These are phyloP conservation scores for Mycogone perniciosa DNA, from an alignment of 2,329 filamentous ascomycete species.

Conservation along the genomic window DNA sequence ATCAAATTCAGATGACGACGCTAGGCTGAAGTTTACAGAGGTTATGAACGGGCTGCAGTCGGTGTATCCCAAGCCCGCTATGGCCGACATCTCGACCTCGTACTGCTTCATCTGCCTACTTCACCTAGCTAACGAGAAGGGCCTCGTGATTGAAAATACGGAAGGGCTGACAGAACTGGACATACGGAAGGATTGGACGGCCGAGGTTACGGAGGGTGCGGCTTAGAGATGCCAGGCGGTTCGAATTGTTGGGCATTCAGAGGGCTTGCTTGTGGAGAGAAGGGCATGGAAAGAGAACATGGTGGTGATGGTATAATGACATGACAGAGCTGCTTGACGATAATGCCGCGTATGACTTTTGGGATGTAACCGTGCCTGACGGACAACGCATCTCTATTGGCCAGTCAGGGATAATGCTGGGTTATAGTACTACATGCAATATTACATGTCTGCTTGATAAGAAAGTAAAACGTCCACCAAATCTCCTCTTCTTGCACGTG, in stretches of 20 bases:
- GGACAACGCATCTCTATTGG: too few relatives aligned
- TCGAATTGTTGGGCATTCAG: neutral
- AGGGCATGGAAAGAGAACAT: too few relatives aligned
- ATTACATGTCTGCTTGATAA: too few relatives aligned
- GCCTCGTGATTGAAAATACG: slow-evolving; percentile 65
- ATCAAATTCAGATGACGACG: slow-evolving; percentile 34
- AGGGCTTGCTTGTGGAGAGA: too few relatives aligned
- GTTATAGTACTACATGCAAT: too few relatives aligned
- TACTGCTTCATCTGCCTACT: slow-evolving; percentile 89
- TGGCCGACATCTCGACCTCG: slow-evolving; percentile 92
- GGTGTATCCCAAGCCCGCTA: slow-evolving; percentile 77
- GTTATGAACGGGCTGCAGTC: slow-evolving; percentile 84
- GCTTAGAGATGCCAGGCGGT: slow-evolving; percentile 17
- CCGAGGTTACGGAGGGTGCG: slow-evolving; percentile 45
- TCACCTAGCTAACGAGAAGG: slow-evolving; percentile 90
- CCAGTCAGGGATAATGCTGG: too few relatives aligned
- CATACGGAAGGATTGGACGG: slow-evolving; percentile 57
- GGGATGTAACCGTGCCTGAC: too few relatives aligned
- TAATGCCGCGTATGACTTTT: too few relatives aligned
- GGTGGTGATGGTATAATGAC: too few relatives aligned
- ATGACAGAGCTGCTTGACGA: too few relatives aligned
- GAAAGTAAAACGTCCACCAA: too few relatives aligned
- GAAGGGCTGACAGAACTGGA: slow-evolving; percentile 52
- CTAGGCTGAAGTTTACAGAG: slow-evolving; percentile 72
- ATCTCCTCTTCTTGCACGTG: too few relatives aligned